Evolutionary conservation across 1,284 basidiomycete species (phyloP).

Genomic region (Earliella scabrosa): DNA sequence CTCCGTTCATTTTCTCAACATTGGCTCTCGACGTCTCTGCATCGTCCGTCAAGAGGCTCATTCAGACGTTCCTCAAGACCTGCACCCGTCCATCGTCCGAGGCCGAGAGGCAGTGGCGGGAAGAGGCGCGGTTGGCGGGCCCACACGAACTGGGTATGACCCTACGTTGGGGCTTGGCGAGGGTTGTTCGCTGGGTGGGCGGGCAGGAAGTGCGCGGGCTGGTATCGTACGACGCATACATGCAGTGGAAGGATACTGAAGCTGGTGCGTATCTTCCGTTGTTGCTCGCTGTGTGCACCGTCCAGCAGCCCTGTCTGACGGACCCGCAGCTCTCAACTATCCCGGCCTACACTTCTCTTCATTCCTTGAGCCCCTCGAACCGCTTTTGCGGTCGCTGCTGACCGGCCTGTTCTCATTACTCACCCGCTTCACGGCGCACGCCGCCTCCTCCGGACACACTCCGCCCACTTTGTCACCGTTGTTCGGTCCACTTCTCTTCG

Average conservation of each 20-base stretch:
- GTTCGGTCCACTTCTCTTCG: constrained; percentile 88
- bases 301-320: constrained; percentile 10
- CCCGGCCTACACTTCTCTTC: constrained; percentile 70
- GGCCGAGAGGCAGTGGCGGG: constrained; percentile 64
- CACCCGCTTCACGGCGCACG: constrained; percentile 80
- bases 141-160: constrained; percentile 88
- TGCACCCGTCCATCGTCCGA: constrained; percentile 50
- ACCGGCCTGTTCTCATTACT: constrained; percentile 75
- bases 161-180: constrained; percentile 82
- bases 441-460: constrained; percentile 80
- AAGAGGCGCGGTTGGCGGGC: constrained; percentile 81
- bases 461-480: constrained; percentile 85
- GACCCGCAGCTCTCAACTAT: constrained; percentile 58
- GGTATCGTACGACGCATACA: constrained; percentile 79
- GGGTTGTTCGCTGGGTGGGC: constrained; percentile 68
- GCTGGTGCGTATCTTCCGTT: constrained; percentile 54
- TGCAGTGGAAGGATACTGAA: constrained; percentile 79
- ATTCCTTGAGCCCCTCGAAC: constrained; percentile 58
- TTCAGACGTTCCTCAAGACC: constrained; percentile 73
- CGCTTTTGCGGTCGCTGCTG: constrained; percentile 62
- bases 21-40: constrained; percentile 84
- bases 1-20: constrained; percentile 88
- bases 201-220: constrained; percentile 74
- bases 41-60: constrained; percentile 71
- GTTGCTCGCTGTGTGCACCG: constrained; percentile 20